A percentile compares a stretch with the other conserved stretches of the same genome.
Evolutionary conservation across 768 basidiomycete genomes (phyloP).

Genomic region (Macrocybe gigantea): DNA sequence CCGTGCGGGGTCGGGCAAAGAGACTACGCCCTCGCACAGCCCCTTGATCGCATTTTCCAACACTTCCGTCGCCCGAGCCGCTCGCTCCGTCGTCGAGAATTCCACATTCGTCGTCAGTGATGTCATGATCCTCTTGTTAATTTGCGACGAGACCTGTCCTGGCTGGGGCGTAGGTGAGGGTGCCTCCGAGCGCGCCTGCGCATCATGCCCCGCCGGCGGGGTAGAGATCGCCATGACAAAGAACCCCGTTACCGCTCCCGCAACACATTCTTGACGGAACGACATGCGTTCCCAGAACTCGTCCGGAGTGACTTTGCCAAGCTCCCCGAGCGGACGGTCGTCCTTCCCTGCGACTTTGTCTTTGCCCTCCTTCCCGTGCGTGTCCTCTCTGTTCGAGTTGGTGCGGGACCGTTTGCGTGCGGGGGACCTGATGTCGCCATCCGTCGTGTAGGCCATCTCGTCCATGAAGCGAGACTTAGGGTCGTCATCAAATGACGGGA

Average conservation of each 20-base stretch:
- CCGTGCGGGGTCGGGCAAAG: constrained; percentile 16
- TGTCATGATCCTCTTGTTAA: constrained; percentile 65
- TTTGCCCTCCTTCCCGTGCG: constrained; percentile 15
- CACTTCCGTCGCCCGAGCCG: constrained; percentile 64
- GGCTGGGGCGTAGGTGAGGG: constrained; percentile 42
- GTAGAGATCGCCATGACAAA: constrained; percentile 59
- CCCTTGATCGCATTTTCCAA: constrained; percentile 65
- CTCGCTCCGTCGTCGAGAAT: constrained; percentile 63
- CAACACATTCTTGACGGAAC: constrained; percentile 90
- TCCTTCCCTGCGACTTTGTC: constrained; percentile 20
- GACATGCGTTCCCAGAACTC: constrained; percentile 99
- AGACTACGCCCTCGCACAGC: constrained; percentile 59
- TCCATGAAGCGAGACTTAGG: constrained; percentile 93
- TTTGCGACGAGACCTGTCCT: constrained; percentile 58
- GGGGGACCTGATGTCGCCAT: constrained; percentile 56
- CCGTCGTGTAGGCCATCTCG: constrained; percentile 75
- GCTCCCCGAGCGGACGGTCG: constrained; percentile 44
- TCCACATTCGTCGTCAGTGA: constrained; percentile 71
- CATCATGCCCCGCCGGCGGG: constrained; percentile 11
- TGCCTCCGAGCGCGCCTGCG: constrained; percentile 12
- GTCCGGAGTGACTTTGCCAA: constrained; percentile 53
- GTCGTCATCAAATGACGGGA: constrained; percentile 95
- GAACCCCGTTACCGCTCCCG: constrained; percentile 90
- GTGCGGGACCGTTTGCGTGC: constrained; percentile 51
- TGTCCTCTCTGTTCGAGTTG: constrained; percentile 19